Conservation (phyloP, 768 basidiomycete species). For the Naematelia aurantialba region DNA sequence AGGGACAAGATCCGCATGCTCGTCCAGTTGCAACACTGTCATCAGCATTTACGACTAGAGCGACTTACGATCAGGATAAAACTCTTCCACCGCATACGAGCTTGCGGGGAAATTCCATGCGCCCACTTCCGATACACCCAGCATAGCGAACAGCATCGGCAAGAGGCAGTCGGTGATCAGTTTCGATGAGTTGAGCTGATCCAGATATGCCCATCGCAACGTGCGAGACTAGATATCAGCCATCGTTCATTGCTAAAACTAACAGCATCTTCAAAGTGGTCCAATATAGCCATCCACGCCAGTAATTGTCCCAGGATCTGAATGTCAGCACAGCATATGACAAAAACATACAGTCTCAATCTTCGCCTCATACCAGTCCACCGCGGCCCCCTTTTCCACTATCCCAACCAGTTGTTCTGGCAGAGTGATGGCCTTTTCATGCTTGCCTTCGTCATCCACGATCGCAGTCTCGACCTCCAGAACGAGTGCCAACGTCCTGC, state of each 20-base stretch:
- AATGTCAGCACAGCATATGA: not conserved
- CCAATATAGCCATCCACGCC: constrained; percentile 84
- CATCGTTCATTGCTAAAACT: constrained; percentile 44
- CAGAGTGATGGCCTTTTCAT: constrained; percentile 54
- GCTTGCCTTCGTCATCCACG: constrained; percentile 62
- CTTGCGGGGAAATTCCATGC: constrained; percentile 73
- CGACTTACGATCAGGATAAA: constrained; percentile 58
- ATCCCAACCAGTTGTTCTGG: constrained; percentile 67
- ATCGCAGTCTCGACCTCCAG: constrained; percentile 65
- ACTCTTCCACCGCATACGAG: constrained; percentile 79
- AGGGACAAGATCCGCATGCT: constrained; percentile 49
- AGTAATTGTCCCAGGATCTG: constrained; percentile 56
- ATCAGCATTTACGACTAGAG: constrained; percentile 4
- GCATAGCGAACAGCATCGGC: constrained; percentile 64
- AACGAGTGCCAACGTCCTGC: constrained; percentile 75
- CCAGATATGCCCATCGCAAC: constrained; percentile 78
- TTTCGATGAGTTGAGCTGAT: constrained; percentile 70
- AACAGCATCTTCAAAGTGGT: constrained; percentile 78
- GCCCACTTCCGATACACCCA: constrained; percentile 63
- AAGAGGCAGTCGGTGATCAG: constrained; percentile 66
- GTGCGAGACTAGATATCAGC: constrained; percentile 69
- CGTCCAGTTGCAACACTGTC: constrained; percentile 44
- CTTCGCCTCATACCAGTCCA: constrained; percentile 28
- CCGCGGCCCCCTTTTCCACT: constrained; percentile 53
- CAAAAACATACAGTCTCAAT: constrained; percentile 9